A percentile compares a stretch with the other conserved stretches of the same genome.
Conservation (phyloP, 805 yeast genomes). For the Starmerella sp. region DNA sequence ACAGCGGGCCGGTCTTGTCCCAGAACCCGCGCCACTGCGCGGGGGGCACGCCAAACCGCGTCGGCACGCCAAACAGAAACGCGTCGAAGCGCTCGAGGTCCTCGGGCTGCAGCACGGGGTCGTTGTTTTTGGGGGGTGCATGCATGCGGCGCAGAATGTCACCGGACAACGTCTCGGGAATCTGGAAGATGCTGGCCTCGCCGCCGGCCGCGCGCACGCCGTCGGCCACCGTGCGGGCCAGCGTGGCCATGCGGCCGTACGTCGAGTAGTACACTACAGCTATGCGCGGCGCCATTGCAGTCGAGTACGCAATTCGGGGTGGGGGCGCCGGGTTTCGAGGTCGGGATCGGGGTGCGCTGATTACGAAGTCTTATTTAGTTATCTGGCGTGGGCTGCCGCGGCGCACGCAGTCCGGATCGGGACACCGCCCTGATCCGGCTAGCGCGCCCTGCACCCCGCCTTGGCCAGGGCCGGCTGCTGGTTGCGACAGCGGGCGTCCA, state of each 20-base stretch:
- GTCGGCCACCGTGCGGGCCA: conserved; percentile 57
- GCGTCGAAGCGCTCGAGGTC: conserved; percentile 56
- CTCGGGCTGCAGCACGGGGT: conserved; percentile 48
- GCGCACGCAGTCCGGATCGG: neutral
- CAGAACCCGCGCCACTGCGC: conserved; percentile 67
- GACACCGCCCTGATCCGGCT: neutral
- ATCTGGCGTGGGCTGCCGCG: neutral
- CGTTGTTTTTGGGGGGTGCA: conserved; percentile 41
- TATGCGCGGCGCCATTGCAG: conserved; percentile 36
- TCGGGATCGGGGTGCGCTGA: neutral
- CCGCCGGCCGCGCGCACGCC: conserved; percentile 67
- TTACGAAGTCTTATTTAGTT: neutral
- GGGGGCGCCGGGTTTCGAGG: too few species aligned
- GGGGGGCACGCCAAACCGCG: conserved; percentile 65
- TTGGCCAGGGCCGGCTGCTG: too few species aligned
- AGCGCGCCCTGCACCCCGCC: neutral
- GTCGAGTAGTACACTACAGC: conserved; percentile 72
- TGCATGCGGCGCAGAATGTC: conserved; percentile 50
- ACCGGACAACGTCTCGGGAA: conserved; percentile 62
- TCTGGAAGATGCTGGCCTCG: conserved; percentile 59
- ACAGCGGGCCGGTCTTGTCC: conserved; percentile 65
- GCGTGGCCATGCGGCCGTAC: conserved; percentile 61
- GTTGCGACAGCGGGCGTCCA: too few species aligned
- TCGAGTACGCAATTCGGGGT: too few species aligned
- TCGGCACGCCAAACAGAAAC: conserved; percentile 70